These are phyloP conservation scores for Pholiota microspora DNA, from an alignment of 768 basidiomycete genomes.

Conservation along the genomic window DNA sequence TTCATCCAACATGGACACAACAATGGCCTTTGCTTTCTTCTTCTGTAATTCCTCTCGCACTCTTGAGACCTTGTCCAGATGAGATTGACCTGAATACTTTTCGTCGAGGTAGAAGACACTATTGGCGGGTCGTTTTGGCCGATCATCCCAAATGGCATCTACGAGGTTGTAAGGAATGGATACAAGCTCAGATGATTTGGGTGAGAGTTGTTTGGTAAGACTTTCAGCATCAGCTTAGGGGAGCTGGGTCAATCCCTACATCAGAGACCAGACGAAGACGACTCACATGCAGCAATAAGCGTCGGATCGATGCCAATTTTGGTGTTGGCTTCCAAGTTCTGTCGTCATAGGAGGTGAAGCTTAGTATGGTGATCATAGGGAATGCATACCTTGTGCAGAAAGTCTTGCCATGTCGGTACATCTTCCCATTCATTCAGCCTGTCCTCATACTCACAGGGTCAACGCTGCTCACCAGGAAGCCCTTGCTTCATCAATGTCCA, in stretches of 20 bases:
- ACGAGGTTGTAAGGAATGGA: conserved; percentile 71
- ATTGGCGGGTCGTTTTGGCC: conserved; percentile 68
- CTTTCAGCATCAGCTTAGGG: conserved; percentile 60
- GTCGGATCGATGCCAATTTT: conserved; percentile 84
- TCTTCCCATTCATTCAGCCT: conserved; percentile 39
- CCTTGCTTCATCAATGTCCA: conserved; percentile 97
- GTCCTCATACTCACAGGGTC: neutral
- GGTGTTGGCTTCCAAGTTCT: conserved; percentile 62
- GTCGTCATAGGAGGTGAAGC: neutral
- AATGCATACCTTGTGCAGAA: conserved; percentile 59
- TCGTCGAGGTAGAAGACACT: conserved; percentile 66
- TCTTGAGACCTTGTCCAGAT: conserved; percentile 62
- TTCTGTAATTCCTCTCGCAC: conserved; percentile 65
- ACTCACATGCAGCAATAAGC: conserved; percentile 64
- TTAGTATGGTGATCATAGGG: neutral
- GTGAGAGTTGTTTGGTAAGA: conserved; percentile 54
- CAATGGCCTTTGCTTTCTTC: conserved; percentile 66
- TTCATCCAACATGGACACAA: conserved; percentile 91
- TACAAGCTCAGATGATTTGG: conserved; percentile 59
- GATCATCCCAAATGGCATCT: conserved; percentile 74
- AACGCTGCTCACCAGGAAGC: conserved; percentile 53
- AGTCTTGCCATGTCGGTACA: conserved; percentile 90
- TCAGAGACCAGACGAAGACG: neutral
- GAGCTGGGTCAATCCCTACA: neutral
- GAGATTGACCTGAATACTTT: conserved; percentile 72